Conservation (phyloP, 2,329 filamentous ascomycete species). For the Tolypocladium paradoxum region DNA sequence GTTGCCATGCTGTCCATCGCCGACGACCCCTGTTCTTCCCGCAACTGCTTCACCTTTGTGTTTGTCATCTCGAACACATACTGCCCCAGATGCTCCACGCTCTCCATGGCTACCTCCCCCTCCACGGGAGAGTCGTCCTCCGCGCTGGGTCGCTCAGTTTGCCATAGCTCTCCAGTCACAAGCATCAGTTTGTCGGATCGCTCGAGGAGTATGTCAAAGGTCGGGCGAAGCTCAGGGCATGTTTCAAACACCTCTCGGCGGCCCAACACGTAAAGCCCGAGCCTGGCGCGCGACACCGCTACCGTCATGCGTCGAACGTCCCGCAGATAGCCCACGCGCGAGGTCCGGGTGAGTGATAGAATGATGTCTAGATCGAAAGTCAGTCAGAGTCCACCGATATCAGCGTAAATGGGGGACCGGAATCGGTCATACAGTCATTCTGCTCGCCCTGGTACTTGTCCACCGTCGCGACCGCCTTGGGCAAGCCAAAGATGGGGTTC, state of each 20-base stretch:
- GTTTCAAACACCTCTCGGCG: slow-evolving; percentile 80
- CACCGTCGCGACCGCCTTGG: slow-evolving; percentile 83
- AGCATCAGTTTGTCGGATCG: slow-evolving; percentile 74
- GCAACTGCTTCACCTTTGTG: slow-evolving; percentile 40
- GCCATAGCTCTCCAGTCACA: slow-evolving; percentile 79
- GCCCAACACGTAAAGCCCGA: slow-evolving; percentile 87
- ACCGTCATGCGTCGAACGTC: slow-evolving; percentile 91
- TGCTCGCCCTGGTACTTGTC: slow-evolving; percentile 99
- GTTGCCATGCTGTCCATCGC: slow-evolving; percentile 10
- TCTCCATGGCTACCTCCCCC: slow-evolving; percentile 66
- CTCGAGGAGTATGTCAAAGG: slow-evolving; percentile 67
- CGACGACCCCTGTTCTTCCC: slow-evolving; percentile 21
- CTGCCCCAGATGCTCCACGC: slow-evolving; percentile 86
- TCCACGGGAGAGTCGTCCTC: slow-evolving; percentile 32
- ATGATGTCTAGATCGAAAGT: slow-evolving; percentile 62
- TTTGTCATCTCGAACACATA: slow-evolving; percentile 96
- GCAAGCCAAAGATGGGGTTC: slow-evolving; percentile 78
- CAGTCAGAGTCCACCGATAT: slow-evolving; percentile 15
- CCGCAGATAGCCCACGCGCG: slow-evolving; percentile 80
- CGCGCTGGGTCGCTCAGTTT: slow-evolving; percentile 43
- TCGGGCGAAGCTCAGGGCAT: slow-evolving; percentile 77
- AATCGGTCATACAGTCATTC: slow-evolving; percentile 72
- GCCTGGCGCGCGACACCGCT: slow-evolving; percentile 79
- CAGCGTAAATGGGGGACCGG: neutral
- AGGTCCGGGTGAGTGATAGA: slow-evolving; percentile 82